Evolutionary conservation across 441 rosid species (phyloP), one percentile per base, ranked within the genome.

Genomic region (Populus hybrid): DNA sequence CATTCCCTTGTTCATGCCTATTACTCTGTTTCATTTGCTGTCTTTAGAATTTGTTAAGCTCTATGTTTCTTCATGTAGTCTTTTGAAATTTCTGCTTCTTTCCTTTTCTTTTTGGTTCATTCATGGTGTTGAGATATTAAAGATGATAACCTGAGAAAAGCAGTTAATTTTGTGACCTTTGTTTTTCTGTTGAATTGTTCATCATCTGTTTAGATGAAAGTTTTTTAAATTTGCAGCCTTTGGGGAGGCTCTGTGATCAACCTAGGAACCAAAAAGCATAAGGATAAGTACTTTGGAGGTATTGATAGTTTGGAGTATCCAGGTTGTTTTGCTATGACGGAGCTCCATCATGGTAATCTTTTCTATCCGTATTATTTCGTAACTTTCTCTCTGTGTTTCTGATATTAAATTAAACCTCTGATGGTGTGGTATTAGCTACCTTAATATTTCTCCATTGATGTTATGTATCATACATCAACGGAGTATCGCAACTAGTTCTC

Each of bases 311-410:
- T 96, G 75, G 97, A 94, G 9, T 96, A 93, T 84, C 89, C 91
- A 1, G 99, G 99, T 80, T 96, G 99, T 86, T 96, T 94, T 75
- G 99, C 98, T 26, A 96, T 94, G 99, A 96, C 98, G 71, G 98
- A 96, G 80, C 94, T 96, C 12, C 98, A 96, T 86, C 98, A 96
- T 76, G 99, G 98, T 94, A 79, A 88, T 64, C 71, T 74, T 67
- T 14, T 26, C 38, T 16, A n/a, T 10, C 24, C 18, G 46, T 75
- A 1, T 6, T 77, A 34, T 63, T 42, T 72, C 69, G 59, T 14
- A 46, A 46, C 18, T 46, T 4, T 12, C 57, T 46, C 54, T 46
- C 57, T 46, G 20, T 46, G 57, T 46, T 46, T 46, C 57, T 46
- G 57, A 46, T 46, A 46, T 46, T 46, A 12, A 46, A 46, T 46